phyloP scores from a whole-genome alignment of 768 basidiomycete species.

The Goffeauzyma gilvescens region DNA sequence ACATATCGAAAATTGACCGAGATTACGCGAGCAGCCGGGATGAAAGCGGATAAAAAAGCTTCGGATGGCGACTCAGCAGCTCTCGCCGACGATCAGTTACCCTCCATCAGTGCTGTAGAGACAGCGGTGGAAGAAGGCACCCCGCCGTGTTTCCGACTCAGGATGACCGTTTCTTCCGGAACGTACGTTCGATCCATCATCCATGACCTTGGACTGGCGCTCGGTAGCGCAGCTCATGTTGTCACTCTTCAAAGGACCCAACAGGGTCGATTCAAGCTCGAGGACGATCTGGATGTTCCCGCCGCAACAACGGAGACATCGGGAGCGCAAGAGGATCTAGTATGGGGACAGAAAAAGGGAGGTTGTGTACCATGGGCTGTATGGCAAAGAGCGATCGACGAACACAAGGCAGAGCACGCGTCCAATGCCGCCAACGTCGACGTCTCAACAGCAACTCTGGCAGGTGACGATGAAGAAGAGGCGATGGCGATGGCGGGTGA shows the following conservation, averaged over 20 bases:
- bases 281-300: conserved; percentile 7
- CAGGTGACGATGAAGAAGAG: conserved; percentile 37
- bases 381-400: conserved; percentile 28
- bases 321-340: conserved; percentile 2
- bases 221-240: conserved; percentile 82
- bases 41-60: background rate
- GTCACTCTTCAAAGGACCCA: conserved; percentile 73
- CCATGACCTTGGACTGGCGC: conserved; percentile 67
- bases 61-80: background rate
- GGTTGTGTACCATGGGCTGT: conserved; percentile 28
- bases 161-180: conserved; percentile 85
- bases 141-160: conserved; percentile 65
- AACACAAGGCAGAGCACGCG: conserved; percentile 43
- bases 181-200: conserved; percentile 93
- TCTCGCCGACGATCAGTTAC: no score
- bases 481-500: conserved; percentile 23
- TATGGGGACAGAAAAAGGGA: conserved; percentile 36
- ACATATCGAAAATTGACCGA: conserved; percentile 49
- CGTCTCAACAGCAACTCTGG: conserved; percentile 9
- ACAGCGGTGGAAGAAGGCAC: conserved; percentile 3
- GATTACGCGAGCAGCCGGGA: conserved; percentile 23
- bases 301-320: conserved; percentile 1
- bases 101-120: no score
- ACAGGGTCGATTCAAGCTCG: conserved; percentile 52
- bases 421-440: background rate